Conservation (phyloP, 345 rosid genomes). For the Pelargonium nanum region DNA sequence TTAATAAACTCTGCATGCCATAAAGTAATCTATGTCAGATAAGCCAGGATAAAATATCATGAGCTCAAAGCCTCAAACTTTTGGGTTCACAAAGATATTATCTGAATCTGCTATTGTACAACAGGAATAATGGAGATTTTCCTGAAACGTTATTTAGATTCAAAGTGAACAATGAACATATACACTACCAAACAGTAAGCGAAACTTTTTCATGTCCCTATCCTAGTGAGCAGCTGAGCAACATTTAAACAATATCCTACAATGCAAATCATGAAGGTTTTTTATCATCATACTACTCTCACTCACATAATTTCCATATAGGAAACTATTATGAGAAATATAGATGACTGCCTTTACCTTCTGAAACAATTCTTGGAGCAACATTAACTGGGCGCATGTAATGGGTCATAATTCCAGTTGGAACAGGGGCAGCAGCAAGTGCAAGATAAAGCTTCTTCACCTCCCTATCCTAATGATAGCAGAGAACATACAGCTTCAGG, state of each 20-base stretch:
- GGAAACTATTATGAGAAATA: not conserved
- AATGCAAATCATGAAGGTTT: not conserved
- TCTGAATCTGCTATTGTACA: no score
- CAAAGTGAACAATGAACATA: not conserved
- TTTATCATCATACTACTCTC: not conserved
- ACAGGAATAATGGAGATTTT: not conserved
- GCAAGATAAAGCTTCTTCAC: slow-evolving; percentile 88
- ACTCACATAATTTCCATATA: not conserved
- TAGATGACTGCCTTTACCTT: slow-evolving; percentile 30
- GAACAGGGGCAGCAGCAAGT: slow-evolving; percentile 71
- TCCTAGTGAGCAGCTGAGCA: not conserved
- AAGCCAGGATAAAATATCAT: not conserved
- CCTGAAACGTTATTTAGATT: no score
- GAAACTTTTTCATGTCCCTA: no score
- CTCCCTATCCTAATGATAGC: slow-evolving; percentile 42
- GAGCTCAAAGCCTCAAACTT: not conserved
- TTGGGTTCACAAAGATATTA: not conserved
- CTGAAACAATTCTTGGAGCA: slow-evolving; percentile 81
- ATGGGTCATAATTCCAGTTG: slow-evolving; percentile 66
- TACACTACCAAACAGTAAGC: not conserved
- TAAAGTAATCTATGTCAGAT: slow-evolving; percentile 7
- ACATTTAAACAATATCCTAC: not conserved
- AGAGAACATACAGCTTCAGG: slow-evolving; percentile 1
- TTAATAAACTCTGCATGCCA: slow-evolving; percentile 41
- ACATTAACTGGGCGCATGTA: slow-evolving; percentile 78